Base-by-base conservation (phyloP, 2,329 filamentous ascomycete species). In the Neofusicoccum umdonicola region DNA sequence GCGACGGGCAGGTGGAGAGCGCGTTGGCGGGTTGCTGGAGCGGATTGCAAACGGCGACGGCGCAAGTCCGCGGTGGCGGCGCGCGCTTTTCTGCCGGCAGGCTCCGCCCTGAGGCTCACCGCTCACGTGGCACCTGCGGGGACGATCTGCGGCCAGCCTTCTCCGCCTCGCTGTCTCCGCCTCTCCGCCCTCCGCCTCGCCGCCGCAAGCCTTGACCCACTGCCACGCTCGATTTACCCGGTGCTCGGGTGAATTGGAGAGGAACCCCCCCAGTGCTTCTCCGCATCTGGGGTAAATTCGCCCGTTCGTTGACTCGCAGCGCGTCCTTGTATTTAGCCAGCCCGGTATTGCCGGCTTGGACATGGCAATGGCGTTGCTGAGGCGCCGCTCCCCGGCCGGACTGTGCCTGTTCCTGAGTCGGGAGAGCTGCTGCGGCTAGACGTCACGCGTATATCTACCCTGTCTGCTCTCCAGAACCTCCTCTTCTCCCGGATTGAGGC, bases 341-440 rank as follows among this genome's bases (percentile, higher is more conserved):
- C 37, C 42, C 4, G 15, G 47, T 60, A 60, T 60, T 60, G 42
- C 56, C 56, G 56, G 56, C 56, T 31, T 44, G 19, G 15, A 17
- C 17, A n/a, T 42, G 22, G 6, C 19, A 4, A 31, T 50, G 9
- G n/a, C 22, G 45, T 12, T 5, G 52, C 52, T 42, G 52, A 39
- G 34, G 50, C 50, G 50, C 50, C 17, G 5, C 3, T 31, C 27
- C 27, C 27, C 27, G 27, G 27, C 27, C 27, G 27, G 27, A 6
- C 39, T 37, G 56, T 37, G 41, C 56, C 56, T 60, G 56, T 60
- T 47, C 56, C 56, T 60, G 56, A 60, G 13, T 48, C 41, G 56
- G 39, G 22, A 34, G 54, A 13, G 13, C 13, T 13, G 13, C 27
- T 44, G 27, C 34, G 45, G 54, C 39, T 45, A 22, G 34, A 58